phyloP scores from a whole-genome alignment of 768 basidiomycete species.

The Amanita pseudoporphyria region DNA sequence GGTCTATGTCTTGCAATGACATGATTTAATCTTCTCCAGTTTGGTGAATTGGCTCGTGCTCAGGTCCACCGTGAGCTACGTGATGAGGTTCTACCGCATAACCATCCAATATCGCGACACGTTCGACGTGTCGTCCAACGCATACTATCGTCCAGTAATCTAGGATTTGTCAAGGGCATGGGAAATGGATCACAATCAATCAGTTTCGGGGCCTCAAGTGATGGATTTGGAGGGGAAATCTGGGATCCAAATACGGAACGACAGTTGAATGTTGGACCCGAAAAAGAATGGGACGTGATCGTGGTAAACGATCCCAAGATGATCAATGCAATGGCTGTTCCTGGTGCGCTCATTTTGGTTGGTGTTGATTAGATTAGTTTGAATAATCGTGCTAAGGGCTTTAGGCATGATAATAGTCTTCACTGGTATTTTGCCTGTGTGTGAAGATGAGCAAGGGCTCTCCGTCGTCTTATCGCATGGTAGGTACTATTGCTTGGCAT shows the following conservation, averaged over 20 bases:
- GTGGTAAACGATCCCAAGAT: conserved; percentile 66
- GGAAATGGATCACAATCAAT: conserved; percentile 11
- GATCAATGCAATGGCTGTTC: conserved; percentile 72
- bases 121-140: conserved; percentile 62
- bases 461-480: conserved; percentile 84
- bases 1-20: background rate
- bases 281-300: conserved; percentile 55
- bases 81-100: conserved; percentile 47
- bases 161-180: conserved; percentile 48
- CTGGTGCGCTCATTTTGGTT: conserved; percentile 33
- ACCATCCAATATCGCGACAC: conserved; percentile 56
- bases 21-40: conserved; percentile 16
- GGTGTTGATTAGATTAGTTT: background rate
- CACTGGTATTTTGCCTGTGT: conserved; percentile 79
- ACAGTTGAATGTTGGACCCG: conserved; percentile 21
- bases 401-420: conserved; percentile 76
- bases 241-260: conserved; percentile 27
- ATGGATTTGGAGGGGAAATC: conserved; percentile 17
- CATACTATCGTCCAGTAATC: conserved; percentile 61
- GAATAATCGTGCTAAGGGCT: background rate
- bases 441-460: conserved; percentile 68
- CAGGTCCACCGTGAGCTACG: conserved; percentile 44
- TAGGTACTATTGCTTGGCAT: conserved; percentile 20
- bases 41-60: conserved; percentile 30
- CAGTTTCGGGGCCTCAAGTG: conserved; percentile 12